Evolutionary conservation across 2,329 filamentous ascomycete species (phyloP), one percentile per base, ranked within the genome.

Genomic region (Colletotrichum acutatum): DNA sequence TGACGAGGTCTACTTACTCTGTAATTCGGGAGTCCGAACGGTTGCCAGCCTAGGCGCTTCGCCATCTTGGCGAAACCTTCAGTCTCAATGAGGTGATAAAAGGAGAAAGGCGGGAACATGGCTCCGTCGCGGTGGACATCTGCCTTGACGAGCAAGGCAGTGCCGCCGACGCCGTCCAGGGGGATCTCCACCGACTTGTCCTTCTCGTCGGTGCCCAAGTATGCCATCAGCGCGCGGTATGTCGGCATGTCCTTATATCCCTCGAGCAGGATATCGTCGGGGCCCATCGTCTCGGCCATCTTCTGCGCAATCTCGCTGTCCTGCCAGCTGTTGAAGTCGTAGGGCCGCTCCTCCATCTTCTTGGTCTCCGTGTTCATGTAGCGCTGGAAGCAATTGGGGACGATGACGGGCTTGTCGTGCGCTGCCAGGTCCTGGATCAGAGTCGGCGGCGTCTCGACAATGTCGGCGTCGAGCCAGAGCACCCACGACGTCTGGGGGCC

Each of bases 31-130:
- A 98, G 85, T n/a, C 97, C 97, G 77, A 89, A 95, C 71, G 94
- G 90, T 74, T 92, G 88, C 92, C 95, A 98, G 61, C 95, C 95
- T 79, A 99, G 83, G 76, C 97, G 88, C 81, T 90, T 93, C 14
- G 95, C 95, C 97, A 99, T 99, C 85, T 96, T 98, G 22, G 97
- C 95, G 79, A 99, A 99, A 0, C 97, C 97, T 80, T 99, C 97
- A 0, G 97, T 98, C 86, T 99, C 97, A 74, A 99, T 97, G 74
- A 99, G 87, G 83, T 99, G 93, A 81, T 98, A 98, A 80, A 99
- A 99, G 3, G 96, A 85, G 81, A 99, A 99, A 0, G 97, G 90
- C 22, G 97, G 97, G 85, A 99, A 99, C 96, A 98, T 99, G 81
- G 97, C 96, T 24, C 97, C 97, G 79, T 99, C 97, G 30, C 97